Evolutionary conservation across 345 rosid genomes (phyloP).

Genomic region (Anacardium occidentale): DNA sequence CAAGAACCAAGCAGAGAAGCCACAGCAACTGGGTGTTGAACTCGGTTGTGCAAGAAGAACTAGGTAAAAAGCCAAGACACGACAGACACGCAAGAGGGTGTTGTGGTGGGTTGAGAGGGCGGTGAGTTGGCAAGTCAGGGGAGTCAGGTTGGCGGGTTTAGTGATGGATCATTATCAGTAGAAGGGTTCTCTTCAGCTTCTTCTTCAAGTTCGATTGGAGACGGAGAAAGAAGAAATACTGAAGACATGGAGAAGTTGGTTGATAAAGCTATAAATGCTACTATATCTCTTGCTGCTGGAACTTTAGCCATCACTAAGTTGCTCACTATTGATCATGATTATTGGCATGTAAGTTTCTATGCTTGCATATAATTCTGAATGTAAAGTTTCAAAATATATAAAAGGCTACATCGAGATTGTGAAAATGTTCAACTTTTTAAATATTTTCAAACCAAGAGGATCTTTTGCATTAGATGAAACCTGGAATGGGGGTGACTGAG

Average conservation of each 20-base stretch:
- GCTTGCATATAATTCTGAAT: not conserved
- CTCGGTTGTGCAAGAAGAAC: constrained; percentile 50
- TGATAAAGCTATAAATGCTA: constrained; percentile 72
- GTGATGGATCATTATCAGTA: constrained; percentile 62
- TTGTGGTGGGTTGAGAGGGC: constrained; percentile 50
- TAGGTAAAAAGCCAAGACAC: constrained; percentile 57
- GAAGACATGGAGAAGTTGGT: constrained; percentile 54
- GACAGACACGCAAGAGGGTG: constrained; percentile 56
- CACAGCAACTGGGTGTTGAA: constrained; percentile 32
- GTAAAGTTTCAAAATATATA: too few relatives aligned
- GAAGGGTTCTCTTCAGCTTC: constrained; percentile 72
- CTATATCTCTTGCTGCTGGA: constrained; percentile 79
- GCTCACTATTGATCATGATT: constrained; percentile 85
- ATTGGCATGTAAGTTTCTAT: constrained; percentile 71
- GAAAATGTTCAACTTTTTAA: not conserved
- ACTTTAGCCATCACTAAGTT: constrained; percentile 76
- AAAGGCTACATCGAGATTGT: too few relatives aligned
- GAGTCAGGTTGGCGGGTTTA: constrained; percentile 57
- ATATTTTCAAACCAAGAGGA: not conserved
- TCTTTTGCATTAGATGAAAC: not conserved
- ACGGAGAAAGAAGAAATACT: constrained; percentile 27
- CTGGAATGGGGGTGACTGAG: too few relatives aligned
- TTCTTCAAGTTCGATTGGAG: constrained; percentile 35
- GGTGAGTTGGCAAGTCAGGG: constrained; percentile 49
- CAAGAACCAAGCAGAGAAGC: constrained; percentile 39